Conservation (phyloP, 768 basidiomycete species). For the Hygrophoropsis aurantiaca region DNA sequence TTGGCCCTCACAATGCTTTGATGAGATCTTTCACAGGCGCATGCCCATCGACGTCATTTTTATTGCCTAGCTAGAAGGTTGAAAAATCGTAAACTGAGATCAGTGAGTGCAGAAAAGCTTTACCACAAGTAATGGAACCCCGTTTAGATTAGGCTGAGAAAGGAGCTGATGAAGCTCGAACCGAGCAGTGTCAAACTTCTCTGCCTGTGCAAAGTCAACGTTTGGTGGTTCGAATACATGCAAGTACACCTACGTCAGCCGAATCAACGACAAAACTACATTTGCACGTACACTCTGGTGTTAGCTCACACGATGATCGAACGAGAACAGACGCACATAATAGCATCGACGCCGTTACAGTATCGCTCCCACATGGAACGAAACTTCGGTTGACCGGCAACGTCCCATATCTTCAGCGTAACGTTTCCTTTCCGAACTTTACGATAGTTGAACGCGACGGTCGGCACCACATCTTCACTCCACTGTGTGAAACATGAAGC, state of each 20-base stretch:
- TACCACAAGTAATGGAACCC: conserved; percentile 83
- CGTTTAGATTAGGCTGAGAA: conserved; percentile 58
- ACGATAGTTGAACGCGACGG: conserved; percentile 89
- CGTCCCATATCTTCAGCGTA: conserved; percentile 93
- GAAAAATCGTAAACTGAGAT: neutral
- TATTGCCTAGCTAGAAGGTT: conserved; percentile 74
- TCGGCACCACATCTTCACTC: conserved; percentile 96
- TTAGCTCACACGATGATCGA: neutral
- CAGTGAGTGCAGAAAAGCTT: conserved; percentile 26
- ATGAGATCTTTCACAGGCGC: conserved; percentile 84
- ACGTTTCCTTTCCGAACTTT: conserved; percentile 89
- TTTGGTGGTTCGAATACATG: neutral
- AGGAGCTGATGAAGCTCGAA: conserved; percentile 85
- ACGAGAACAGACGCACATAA: conserved; percentile 59
- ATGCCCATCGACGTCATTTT: conserved; percentile 82
- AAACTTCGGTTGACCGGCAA: conserved; percentile 93
- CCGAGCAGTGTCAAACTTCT: conserved; percentile 78
- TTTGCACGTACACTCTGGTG: neutral
- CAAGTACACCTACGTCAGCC: conserved; percentile 60
- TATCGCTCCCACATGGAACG: conserved; percentile 96
- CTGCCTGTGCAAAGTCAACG: conserved; percentile 46
- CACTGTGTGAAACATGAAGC: conserved; percentile 50
- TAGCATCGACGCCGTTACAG: conserved; percentile 89
- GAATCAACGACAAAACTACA: conserved; percentile 91
- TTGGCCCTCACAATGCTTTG: conserved; percentile 56